These are phyloP conservation scores for Pythium periplocum DNA, from an alignment of 352 stramenopile species.

Conservation along the genomic window DNA sequence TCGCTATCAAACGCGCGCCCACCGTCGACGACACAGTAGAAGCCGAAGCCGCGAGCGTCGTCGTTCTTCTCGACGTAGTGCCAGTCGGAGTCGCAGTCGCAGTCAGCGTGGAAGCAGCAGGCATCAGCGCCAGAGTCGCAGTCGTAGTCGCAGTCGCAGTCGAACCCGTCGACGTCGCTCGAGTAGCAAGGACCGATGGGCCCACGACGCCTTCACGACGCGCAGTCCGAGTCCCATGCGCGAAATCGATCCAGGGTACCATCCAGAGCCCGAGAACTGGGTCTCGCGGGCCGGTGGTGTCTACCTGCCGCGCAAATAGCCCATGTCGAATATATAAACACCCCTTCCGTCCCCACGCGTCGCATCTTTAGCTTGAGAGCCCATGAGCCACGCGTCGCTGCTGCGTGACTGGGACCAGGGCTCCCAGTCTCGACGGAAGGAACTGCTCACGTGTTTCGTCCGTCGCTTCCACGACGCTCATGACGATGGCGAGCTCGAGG, in stretches of 20 bases:
- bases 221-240: conserved; percentile 71
- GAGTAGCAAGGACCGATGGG: conserved; percentile 43
- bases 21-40: neutral
- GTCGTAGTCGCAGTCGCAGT: conserved; percentile 18
- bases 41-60: conserved; percentile 9
- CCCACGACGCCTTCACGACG: conserved; percentile 65
- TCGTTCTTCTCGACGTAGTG: neutral
- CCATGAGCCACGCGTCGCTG: conserved; percentile 9
- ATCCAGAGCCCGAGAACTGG: conserved; percentile 61
- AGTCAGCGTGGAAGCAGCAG: conserved; percentile 9
- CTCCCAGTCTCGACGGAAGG: conserved; percentile 42
- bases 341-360: neutral
- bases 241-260: conserved; percentile 55
- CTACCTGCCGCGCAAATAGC: conserved; percentile 56
- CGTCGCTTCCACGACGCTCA: conserved; percentile 17
- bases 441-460: conserved; percentile 51
- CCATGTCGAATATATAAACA: too few relatives aligned
- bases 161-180: conserved; percentile 14
- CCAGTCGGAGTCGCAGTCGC: conserved; percentile 6
- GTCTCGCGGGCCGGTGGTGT: conserved; percentile 74
- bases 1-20: neutral
- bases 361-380: neutral
- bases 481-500: conserved; percentile 23
- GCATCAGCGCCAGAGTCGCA: conserved; percentile 12
- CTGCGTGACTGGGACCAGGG: conserved; percentile 68